Evolutionary conservation across 495 filamentous ascomycete genomes (phyloP).

Genomic region (Pyronema omphalodes): DNA sequence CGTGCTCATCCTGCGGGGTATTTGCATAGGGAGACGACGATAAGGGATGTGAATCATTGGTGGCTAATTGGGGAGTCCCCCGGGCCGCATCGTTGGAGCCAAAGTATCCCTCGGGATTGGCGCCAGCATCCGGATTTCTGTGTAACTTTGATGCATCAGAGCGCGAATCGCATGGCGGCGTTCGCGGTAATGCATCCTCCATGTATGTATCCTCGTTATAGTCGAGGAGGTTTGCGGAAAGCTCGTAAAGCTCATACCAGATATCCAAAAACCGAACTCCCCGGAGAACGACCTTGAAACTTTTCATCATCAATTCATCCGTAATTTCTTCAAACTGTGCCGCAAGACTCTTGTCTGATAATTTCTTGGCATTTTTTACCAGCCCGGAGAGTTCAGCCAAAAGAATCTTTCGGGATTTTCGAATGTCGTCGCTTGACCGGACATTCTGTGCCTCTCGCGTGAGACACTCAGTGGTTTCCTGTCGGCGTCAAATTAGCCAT

Average conservation of each 20-base stretch:
- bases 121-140: conserved; percentile 6
- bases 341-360: conserved; percentile 26
- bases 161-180: conserved; percentile 46
- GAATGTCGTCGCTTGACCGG: conserved; percentile 52
- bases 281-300: conserved; percentile 82
- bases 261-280: conserved; percentile 85
- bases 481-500: not conserved
- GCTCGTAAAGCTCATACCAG: conserved; percentile 42
- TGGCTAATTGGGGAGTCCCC: conserved; percentile 7
- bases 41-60: conserved; percentile 18
- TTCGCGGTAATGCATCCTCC: conserved; percentile 40
- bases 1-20: conserved; percentile 11
- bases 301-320: conserved; percentile 83
- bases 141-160: conserved; percentile 2
- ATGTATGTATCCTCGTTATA: conserved; percentile 34
- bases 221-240: conserved; percentile 41
- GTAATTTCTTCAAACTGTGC: conserved; percentile 47
- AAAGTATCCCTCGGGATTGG: conserved; percentile 9
- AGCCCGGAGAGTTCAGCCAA: conserved; percentile 75
- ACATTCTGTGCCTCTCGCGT: conserved; percentile 62
- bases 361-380: conserved; percentile 66
- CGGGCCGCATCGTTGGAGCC: conserved; percentile 8
- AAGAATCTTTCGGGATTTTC: conserved; percentile 64
- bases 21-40: conserved; percentile 21
- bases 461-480: conserved; percentile 80